Evolutionary conservation across 345 rosid species (phyloP).

Genomic region (Isatis tinctoria): DNA sequence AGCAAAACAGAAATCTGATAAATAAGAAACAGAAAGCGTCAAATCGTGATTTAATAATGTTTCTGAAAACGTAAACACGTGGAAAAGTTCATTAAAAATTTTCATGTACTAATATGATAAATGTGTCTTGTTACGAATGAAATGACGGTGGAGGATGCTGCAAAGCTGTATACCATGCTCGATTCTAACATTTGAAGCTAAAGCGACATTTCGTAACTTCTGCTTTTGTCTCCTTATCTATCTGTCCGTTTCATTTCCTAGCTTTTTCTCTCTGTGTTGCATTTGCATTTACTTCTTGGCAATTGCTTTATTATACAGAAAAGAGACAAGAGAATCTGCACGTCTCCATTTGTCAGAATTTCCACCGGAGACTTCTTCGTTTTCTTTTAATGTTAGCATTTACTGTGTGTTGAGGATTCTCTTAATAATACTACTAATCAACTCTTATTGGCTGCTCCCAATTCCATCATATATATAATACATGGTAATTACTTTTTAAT

Average conservation of each 20-base stretch:
- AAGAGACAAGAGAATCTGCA: slow-evolving; percentile 17
- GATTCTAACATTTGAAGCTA: slow-evolving; percentile 7
- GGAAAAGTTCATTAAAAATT: neutral
- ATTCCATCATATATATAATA: neutral
- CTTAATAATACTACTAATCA: neutral
- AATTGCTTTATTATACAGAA: neutral
- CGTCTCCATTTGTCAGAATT: slow-evolving; percentile 15
- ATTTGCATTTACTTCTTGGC: slow-evolving; percentile 21
- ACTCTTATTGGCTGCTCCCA: neutral
- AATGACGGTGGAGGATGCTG: slow-evolving; percentile 18
- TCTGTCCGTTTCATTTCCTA: slow-evolving; percentile 11
- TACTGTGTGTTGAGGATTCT: neutral
- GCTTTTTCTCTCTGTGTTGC: neutral
- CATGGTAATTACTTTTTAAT: neutral
- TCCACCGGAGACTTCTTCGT: slow-evolving; percentile 20
- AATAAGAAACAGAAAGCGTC: neutral
- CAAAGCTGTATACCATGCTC: slow-evolving; percentile 25
- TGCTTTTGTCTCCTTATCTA: slow-evolving; percentile 17
- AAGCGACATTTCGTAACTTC: slow-evolving; percentile 27
- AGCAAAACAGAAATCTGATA: neutral
- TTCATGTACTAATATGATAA: slow-evolving; percentile 3
- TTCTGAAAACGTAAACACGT: slow-evolving; percentile 3
- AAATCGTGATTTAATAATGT: neutral
- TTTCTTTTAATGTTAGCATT: neutral
- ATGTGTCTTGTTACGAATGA: slow-evolving; percentile 21